These are phyloP conservation scores for Lentinula boryana DNA, from an alignment of 768 basidiomycete genomes.

Conservation along the genomic window DNA sequence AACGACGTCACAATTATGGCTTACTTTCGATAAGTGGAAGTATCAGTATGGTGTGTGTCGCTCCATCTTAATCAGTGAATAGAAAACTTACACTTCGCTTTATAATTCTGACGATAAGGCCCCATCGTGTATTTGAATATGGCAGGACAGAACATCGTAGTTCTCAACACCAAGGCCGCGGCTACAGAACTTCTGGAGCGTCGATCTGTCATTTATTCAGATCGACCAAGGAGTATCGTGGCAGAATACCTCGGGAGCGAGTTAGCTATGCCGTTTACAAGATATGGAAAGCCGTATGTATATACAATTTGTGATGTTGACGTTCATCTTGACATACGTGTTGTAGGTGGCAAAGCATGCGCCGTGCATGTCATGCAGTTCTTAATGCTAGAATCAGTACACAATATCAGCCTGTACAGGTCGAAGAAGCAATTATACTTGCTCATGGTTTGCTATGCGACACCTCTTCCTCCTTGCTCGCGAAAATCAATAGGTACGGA, in stretches of 20 bases:
- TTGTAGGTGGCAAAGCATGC: slow-evolving; percentile 5
- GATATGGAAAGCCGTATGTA: background rate
- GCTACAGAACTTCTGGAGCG: background rate
- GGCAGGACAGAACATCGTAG: slow-evolving; percentile 4
- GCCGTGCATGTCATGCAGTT: background rate
- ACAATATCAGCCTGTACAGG: background rate
- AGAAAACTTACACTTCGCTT: background rate
- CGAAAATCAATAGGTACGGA: background rate
- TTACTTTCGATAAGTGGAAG: background rate
- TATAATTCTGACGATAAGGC: background rate
- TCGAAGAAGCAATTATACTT: background rate
- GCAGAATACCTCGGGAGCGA: background rate
- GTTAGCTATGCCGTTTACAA: background rate
- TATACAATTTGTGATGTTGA: background rate
- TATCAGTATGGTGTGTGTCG: background rate
- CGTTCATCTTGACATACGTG: background rate
- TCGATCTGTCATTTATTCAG: slow-evolving; percentile 2
- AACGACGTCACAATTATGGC: background rate
- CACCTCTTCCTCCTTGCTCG: background rate
- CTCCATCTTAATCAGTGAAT: background rate
- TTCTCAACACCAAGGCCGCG: background rate
- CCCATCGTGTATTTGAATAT: slow-evolving; percentile 2
- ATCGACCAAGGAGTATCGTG: background rate
- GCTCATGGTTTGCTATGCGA: background rate
- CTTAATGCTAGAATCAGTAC: background rate